These are phyloP conservation scores for Cladosporium sp. DNA, from an alignment of 2,329 filamentous ascomycete genomes.

Conservation along the genomic window DNA sequence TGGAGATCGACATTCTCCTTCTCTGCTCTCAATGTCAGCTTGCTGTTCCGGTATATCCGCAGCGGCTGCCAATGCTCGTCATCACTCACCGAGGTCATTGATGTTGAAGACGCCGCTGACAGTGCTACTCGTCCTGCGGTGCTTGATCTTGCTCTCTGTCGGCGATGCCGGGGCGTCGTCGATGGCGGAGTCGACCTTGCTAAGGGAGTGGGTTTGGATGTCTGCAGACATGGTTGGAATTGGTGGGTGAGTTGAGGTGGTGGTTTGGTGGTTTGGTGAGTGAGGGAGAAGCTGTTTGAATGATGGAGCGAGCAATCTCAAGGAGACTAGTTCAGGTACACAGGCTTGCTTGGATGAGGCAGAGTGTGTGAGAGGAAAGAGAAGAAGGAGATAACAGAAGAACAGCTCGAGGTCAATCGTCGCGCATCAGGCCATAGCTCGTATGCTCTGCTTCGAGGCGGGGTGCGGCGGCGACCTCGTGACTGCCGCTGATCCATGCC, in stretches of 20 bases:
- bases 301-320: conserved; percentile 3
- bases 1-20: conserved; percentile 70
- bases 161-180: conserved; percentile 70
- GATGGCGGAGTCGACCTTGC: conserved; percentile 90
- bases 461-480: conserved; percentile 17
- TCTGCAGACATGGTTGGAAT: conserved; percentile 53
- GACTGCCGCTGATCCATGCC: conserved; percentile 18
- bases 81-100: conserved; percentile 74
- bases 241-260: not conserved
- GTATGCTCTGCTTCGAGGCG: conserved; percentile 19
- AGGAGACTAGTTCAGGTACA: conserved; percentile 17
- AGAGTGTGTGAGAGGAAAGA: conserved; percentile 13
- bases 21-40: conserved; percentile 57
- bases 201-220: conserved; percentile 58
- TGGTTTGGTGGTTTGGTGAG: conserved; percentile 19
- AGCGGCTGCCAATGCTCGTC: not conserved
- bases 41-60: not conserved
- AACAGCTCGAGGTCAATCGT: conserved; percentile 19
- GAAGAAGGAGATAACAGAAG: not conserved
- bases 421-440: conserved; percentile 20
- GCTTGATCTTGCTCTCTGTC: conserved; percentile 65
- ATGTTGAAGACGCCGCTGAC: conserved; percentile 77
- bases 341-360: conserved; percentile 4
- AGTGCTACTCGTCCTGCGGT: conserved; percentile 72
- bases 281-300: conserved; percentile 4